Evolutionary conservation across 2,329 filamentous ascomycete species (phyloP).

Genomic region (Diaporthe sp.): DNA sequence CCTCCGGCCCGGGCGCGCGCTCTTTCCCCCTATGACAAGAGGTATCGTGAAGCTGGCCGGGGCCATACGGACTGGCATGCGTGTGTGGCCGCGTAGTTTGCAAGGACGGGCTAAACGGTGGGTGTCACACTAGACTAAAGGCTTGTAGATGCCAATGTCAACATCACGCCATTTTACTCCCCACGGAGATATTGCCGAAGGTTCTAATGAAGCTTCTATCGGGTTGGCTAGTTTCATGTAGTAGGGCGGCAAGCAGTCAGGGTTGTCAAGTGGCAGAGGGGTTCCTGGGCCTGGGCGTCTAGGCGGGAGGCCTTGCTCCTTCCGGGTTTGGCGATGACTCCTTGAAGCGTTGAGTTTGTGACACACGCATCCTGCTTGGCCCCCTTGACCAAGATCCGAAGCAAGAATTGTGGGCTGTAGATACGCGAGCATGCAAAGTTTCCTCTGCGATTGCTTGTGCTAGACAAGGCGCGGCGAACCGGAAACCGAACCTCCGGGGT

Average conservation of each 20-base stretch:
- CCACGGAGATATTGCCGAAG: slow-evolving; percentile 1
- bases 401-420: neutral
- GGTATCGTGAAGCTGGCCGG: neutral
- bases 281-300: slow-evolving; percentile 1
- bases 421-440: slow-evolving; percentile 9
- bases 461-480: neutral
- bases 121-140: slow-evolving; percentile 4
- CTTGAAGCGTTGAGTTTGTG: slow-evolving; percentile 13
- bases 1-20: slow-evolving; percentile 1
- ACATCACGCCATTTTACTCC: slow-evolving; percentile 1
- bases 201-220: slow-evolving; percentile 5
- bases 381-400: neutral
- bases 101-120: neutral
- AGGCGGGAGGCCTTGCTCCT: slow-evolving; percentile 14
- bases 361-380: slow-evolving; percentile 1
- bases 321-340: slow-evolving; percentile 1
- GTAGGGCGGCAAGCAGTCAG: slow-evolving; percentile 19
- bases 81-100: neutral
- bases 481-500: neutral
- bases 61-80: too few relatives aligned
- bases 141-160: slow-evolving; percentile 15
- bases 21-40: neutral
- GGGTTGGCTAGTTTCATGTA: slow-evolving; percentile 12
- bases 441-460: slow-evolving; percentile 8
- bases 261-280: slow-evolving; percentile 4